Evolutionary conservation across 2,329 filamentous ascomycete species (phyloP), one percentile per base, ranked within the genome.

Genomic region (Fonsecaea pedrosoi): DNA sequence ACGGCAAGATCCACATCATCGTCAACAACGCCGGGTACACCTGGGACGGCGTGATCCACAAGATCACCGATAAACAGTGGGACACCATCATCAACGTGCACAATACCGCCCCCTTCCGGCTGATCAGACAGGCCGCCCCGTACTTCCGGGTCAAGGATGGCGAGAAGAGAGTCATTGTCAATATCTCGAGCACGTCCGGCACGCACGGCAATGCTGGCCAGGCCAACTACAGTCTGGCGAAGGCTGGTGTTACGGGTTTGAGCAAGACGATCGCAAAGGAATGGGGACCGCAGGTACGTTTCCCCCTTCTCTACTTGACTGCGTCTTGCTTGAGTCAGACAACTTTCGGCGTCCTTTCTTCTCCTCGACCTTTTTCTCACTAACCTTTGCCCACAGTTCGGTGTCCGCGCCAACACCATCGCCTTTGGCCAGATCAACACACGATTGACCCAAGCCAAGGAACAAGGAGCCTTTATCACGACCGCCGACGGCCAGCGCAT

Each of bases 11-110:
- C 69, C 90, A 96, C 78, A 90, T 95, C 76, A 90, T 96, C 64
- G 91, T 96, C 67, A 96, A 96, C 80, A 96, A 96, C 77, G 93
- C 92, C 0, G 92, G 92, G 50, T 96, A 92, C 80, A 96, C 93
- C 0, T 96, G 92, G 92, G 93, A 97, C 78, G 93, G 90, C 6
- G 92, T 96, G 45, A 92, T 96, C 72, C 92, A 96, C 84, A 96
- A 95, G 81, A 84, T 86, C 25, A 72, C 65, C 12, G 69, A 71
- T 61, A 74, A 74, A 62, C 71, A 73, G 40, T 72, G 70, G 68
- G 90, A 95, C 69, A 93, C 90, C 59, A 96, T 97, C 77, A 81
- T 96, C 35, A 87, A 89, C 25, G 84, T 96, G 56, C 93, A 96
- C 84, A 89, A 86, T 76, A 95, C 92, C 12, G 92, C 91, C 1